Evolutionary conservation across 2,329 filamentous ascomycete species (phyloP).

Genomic region (Pezicula neosporulosa): DNA sequence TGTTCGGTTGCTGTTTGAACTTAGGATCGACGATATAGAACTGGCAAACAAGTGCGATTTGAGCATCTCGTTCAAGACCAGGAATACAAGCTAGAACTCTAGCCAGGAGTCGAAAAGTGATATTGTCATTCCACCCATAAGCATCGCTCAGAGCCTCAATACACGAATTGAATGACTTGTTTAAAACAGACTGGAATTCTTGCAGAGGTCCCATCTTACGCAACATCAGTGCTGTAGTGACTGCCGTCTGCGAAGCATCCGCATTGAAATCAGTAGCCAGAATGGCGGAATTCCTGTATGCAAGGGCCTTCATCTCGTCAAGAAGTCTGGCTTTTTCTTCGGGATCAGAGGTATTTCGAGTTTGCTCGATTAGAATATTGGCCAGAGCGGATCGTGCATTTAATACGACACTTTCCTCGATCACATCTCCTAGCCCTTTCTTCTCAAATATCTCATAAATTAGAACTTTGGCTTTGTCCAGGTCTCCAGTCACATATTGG

Average conservation of each 20-base stretch:
- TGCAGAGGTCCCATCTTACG: conserved; percentile 9
- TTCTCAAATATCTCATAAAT: too few species aligned
- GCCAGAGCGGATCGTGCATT: too few species aligned
- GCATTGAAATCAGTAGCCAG: conserved; percentile 4
- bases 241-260: conserved; percentile 4
- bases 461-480: too few species aligned
- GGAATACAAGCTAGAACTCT: conserved; percentile 13
- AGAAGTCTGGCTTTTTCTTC: conserved; percentile 1
- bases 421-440: too few species aligned
- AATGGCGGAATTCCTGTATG: background rate
- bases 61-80: conserved; percentile 15
- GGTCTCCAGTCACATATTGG: too few species aligned
- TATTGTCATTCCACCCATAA: conserved; percentile 14
- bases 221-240: conserved; percentile 15
- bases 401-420: too few species aligned
- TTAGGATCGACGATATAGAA: conserved; percentile 19
- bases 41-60: conserved; percentile 21
- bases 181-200: conserved; percentile 14
- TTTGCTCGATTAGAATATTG: conserved; percentile 6
- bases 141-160: conserved; percentile 11
- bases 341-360: background rate
- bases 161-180: conserved; percentile 13
- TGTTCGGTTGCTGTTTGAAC: background rate
- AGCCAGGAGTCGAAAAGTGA: conserved; percentile 12
- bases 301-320: conserved; percentile 7